Base-by-base conservation (phyloP, 2,329 filamentous ascomycete genomes). In the Helotiales sp. region DNA sequence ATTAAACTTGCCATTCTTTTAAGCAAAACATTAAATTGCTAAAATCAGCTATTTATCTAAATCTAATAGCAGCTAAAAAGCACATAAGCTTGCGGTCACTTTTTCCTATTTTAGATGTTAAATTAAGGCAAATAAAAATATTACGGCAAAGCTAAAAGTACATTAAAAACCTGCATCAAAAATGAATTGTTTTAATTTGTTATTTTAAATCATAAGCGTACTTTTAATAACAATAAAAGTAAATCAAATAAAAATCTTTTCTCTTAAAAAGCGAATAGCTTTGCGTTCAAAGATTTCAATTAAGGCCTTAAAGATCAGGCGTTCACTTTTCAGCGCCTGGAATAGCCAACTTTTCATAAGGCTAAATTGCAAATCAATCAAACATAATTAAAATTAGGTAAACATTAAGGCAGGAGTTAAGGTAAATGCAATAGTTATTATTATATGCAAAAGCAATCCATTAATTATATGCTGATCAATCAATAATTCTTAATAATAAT, bases 81-180 rank as follows among this genome's bases (percentile, higher is more conserved):
- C 47, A 63, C 20, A 62, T 28, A 67, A 57, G 52, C 57, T 40
- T 24, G 45, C 61, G 50, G 61, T 61, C 28, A 63, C 61, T 60
- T 15, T 54, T 60, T 67, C 62, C 49, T 50, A 50, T 65, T 65
- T 58, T 65, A 47, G 55, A 65, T 65, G 43, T 69, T 52, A 22
- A 68, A 65, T 65, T 69, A 28, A 60, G 54, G 62, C 58, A 63
- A n/a, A 69, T 43, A 65, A 62, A 64, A 69, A 67, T 65, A 65
- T 58, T n/a, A 54, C 58, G 63, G 65, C 61, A 54, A 63, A 64
- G 63, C 63, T 69, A n/a, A 69, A 69, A 61, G 57, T 66, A 66
- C n/a, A 61, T 66, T 11, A 47, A 70, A 49, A 64, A 68, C 8
- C 59, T 68, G 11, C 37, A 59, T 45, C 45, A 37, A 63, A 68